Evolutionary conservation across 345 rosid species (phyloP), one percentile per base, ranked within the genome.

Genomic region (Zanthoxylum bungeanum): DNA sequence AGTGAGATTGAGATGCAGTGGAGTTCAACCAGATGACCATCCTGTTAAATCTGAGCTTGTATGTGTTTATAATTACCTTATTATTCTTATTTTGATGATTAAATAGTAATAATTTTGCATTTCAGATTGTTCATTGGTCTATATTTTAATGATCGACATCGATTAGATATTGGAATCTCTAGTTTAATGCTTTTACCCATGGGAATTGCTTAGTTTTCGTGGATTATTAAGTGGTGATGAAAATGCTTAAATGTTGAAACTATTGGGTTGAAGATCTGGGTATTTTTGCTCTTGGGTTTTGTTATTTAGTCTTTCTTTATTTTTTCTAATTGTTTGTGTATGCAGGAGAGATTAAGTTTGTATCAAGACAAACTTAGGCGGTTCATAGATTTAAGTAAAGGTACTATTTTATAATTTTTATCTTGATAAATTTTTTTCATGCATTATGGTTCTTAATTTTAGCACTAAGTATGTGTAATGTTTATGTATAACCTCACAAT

Each of bases 41-140:
- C 94, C 87, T 44, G 83, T 91, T 1, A 93, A 93, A 81, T 84
- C 95, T 12, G 98, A 96, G 82, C 88, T 93, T 55, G 99, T 93
- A 87, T 74, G 85, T 78, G 4, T 69, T 60, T 64, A 55, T 36
- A 8, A 57, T 36, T 47, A 12, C 11, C 58, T 10, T 76, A 7
- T 40, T 33, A 9, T 53, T 50, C 19, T 6, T 4, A 10, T 14
- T 50, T 34, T 67, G 21, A 1, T 36, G 42, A 10, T 49, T 49
- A 5, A 7, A 51, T 50, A n/a, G n/a, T n/a, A n/a, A n/a, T n/a
- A n/a, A n/a, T n/a, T n/a, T n/a, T n/a, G n/a, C n/a, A n/a, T n/a
- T n/a, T n/a, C n/a, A n/a, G n/a, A n/a, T 33, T 56, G 34, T 25
- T 19, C 24, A 37, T 62, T 62, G 27, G 68, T 17, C 34, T 24